Evolutionary conservation across 768 basidiomycete genomes (phyloP), one percentile per base, ranked within the genome.

Genomic region (Mycena haematopus): DNA sequence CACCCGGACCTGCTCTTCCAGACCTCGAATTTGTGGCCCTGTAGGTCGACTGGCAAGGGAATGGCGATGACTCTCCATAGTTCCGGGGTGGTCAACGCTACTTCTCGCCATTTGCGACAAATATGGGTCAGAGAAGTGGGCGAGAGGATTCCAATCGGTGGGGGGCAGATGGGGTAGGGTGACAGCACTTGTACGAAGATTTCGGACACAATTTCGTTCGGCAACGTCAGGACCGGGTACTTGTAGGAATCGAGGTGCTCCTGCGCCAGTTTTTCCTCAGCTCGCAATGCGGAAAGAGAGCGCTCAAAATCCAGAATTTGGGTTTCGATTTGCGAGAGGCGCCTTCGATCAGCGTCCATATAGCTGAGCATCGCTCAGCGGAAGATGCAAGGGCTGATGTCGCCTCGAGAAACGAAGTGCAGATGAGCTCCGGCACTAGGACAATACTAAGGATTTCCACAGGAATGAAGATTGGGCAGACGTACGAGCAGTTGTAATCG

Each of bases 1-100:
- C 7, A 35, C 1, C 33, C n/a, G n/a, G 33, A 35, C 11, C 50
- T 35, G 33, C 50, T 35, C 31, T 22, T 8, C 50, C 50, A 52
- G 31, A 35, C 15, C 1, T 33, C 6, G 19, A 3, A 21, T 35
- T 22, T 52, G 8, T 1, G 1, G n/a, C n/a, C n/a, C n/a, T n/a
- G n/a, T n/a, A n/a, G n/a, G n/a, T n/a, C n/a, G n/a, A n/a, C n/a
- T n/a, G n/a, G n/a, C n/a, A n/a, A n/a, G n/a, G n/a, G n/a, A n/a
- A n/a, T n/a, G n/a, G n/a, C n/a, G n/a, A 35, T 35, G 13, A 38
- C 53, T 8, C 53, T 44, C 53, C 53, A 54, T 17, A 54, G 53
- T 38, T 2, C 27, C 9, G 53, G 53, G 8, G 53, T 54, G 19
- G 25, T 38, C 7, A 54, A 3, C 15, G 53, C 38, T 11, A 29